phyloP scores from a whole-genome alignment of 2,329 filamentous ascomycete species.

The Colletotrichum orchidophilum region DNA sequence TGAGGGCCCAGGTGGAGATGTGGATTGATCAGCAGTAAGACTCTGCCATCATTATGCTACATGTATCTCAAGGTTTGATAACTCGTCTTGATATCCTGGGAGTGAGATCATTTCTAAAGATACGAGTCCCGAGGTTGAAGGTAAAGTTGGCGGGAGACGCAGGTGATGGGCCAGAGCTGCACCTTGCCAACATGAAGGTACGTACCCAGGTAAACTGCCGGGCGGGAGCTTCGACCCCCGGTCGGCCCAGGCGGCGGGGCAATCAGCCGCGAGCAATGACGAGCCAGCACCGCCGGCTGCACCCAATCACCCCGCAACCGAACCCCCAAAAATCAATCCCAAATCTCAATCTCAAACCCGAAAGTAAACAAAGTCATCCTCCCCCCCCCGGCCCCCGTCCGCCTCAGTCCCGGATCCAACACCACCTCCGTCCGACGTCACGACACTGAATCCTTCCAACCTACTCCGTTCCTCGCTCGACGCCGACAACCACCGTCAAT shows the following conservation, averaged over 20 bases:
- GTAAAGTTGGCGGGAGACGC: background rate
- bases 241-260: background rate
- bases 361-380: slow-evolving; percentile 29
- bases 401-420: background rate
- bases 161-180: background rate
- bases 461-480: background rate
- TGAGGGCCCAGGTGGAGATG: too few relatives aligned
- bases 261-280: background rate
- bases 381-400: background rate
- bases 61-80: too few relatives aligned
- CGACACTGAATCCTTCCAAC: background rate
- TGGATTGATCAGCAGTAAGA: too few relatives aligned
- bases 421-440: background rate
- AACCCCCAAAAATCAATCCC: slow-evolving; percentile 8
- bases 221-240: background rate
- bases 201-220: background rate
- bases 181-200: background rate
- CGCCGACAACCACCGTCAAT: background rate
- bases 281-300: background rate
- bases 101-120: too few relatives aligned
- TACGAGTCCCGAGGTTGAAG: too few relatives aligned
- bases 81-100: too few relatives aligned
- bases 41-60: too few relatives aligned
- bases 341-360: background rate
- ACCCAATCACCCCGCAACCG: slow-evolving; percentile 28